Base-by-base conservation (phyloP, 2,329 filamentous ascomycete species). In the Fusarium metavorans region DNA sequence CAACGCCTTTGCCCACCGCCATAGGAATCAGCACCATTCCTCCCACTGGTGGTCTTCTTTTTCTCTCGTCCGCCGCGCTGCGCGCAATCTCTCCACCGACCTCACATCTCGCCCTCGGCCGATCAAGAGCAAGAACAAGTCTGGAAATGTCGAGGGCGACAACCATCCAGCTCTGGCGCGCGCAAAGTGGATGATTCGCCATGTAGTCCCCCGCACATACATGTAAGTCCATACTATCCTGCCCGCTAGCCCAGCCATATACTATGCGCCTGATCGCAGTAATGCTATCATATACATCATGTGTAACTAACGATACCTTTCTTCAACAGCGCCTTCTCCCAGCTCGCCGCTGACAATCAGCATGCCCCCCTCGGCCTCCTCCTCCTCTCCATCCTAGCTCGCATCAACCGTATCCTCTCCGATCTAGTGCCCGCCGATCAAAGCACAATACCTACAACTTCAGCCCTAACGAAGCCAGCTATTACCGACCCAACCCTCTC, bases 21-120 rank as follows among this genome's bases (percentile, higher is more conserved):
- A 98, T 86, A 92, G 92, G 80, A 98, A 98, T 85, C 96, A 98
- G 84, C 96, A 98, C 83, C 92, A 92, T 65, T 87, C 89, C 72
- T 89, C 92, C 34, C 90, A 91, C 80, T 99, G 96, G 96, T 98
- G 94, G 91, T 81, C 84, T 18, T 90, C 91, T 77, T 90, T 98
- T 71, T 88, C 88, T 63, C 88, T 92, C 73, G 88, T 98, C 74
- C 91, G 94, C 39, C 92, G 94, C 56, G 88, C 91, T 66, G 81
- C 93, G 10, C 83, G 84, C 10, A 87, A 88, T 64, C 84, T 98
- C 1, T 68, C 76, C 18, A 81, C 81, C 27, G 80, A 76, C 32
- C 62, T 77, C 9, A 56, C 60, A 25, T 68, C 74, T 16, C 64
- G 54, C 23, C 57, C 70, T 23, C 68, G 32, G 35, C 37, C 66